Percentiles rank a stretch among this genome's conserved stretches.
phyloP scores from a whole-genome alignment of 2,329 filamentous ascomycete species.

The Arthrobotrys musiformis region DNA sequence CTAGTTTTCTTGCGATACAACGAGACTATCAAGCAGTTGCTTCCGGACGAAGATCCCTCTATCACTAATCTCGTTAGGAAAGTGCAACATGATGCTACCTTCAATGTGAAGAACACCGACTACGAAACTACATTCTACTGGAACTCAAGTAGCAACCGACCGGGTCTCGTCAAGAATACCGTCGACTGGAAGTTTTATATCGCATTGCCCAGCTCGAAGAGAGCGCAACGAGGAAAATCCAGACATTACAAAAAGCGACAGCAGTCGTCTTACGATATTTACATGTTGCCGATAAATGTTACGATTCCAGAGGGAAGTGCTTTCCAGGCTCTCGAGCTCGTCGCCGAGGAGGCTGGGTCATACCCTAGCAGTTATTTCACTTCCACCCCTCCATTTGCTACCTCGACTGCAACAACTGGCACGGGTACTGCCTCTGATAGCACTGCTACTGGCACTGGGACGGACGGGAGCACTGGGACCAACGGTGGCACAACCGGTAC shows the following conservation, averaged over 20 bases:
- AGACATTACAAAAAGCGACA: background rate
- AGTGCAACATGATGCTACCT: slow-evolving; percentile 1
- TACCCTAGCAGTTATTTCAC: background rate
- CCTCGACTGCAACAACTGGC: background rate
- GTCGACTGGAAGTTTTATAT: slow-evolving; percentile 12
- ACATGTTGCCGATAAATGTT: slow-evolving; percentile 22
- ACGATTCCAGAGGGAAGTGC: background rate
- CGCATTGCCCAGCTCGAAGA: background rate
- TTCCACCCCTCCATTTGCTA: background rate
- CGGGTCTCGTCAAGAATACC: background rate
- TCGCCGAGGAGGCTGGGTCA: background rate
- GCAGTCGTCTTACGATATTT: background rate
- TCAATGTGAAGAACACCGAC: background rate
- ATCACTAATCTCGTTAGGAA: slow-evolving; percentile 7
- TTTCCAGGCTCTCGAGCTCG: background rate
- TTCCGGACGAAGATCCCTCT: slow-evolving; percentile 12
- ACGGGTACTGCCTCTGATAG: background rate
- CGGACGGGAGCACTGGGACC: background rate
- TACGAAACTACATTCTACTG: slow-evolving; percentile 10
- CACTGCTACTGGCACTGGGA: background rate
- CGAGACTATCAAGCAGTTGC: background rate
- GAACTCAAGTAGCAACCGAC: slow-evolving; percentile 10
- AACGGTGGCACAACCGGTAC: background rate
- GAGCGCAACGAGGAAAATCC: background rate
- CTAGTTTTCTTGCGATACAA: slow-evolving; percentile 22